Evolutionary conservation across 257 asterid species (phyloP).

Genomic region (Plantago elongata): DNA sequence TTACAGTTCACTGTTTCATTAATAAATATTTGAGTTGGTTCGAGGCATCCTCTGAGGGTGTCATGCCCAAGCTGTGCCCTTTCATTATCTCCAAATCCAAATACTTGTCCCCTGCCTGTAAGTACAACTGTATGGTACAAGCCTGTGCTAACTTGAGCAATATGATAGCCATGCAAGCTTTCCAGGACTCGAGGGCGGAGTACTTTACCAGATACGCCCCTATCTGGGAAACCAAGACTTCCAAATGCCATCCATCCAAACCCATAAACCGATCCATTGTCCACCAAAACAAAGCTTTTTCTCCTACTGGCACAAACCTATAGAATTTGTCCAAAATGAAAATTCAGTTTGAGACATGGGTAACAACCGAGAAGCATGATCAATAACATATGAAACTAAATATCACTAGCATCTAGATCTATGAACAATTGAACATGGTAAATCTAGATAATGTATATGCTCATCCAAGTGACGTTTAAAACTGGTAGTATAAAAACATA

Average conservation of each 20-base stretch:
- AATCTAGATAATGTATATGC: no score
- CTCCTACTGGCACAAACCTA: conserved; percentile 87
- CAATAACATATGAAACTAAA: no score
- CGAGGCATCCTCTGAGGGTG: conserved; percentile 53
- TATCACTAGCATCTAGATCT: no score
- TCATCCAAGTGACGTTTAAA: no score
- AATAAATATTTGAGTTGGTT: conserved; percentile 55
- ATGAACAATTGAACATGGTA: no score
- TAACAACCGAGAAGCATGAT: no score
- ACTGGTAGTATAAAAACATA: no score
- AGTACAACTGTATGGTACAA: conserved; percentile 71
- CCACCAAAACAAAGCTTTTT: conserved; percentile 66
- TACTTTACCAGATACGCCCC: conserved; percentile 52
- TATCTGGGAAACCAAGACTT: conserved; percentile 72
- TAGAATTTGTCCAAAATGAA: not conserved
- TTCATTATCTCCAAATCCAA: conserved; percentile 82
- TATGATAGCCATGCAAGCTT: conserved; percentile 51
- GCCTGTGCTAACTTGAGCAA: conserved; percentile 86
- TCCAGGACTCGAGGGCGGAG: conserved; percentile 51
- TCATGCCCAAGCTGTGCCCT: conserved; percentile 83
- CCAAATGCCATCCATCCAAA: conserved; percentile 92
- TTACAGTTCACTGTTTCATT: conserved; percentile 14
- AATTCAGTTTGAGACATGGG: no score
- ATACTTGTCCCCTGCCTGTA: conserved; percentile 51
- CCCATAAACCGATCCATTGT: conserved; percentile 64